These are phyloP conservation scores for Tieghemostelium lacteum DNA, from an alignment of 78 protist genomes.

Conservation along the genomic window DNA sequence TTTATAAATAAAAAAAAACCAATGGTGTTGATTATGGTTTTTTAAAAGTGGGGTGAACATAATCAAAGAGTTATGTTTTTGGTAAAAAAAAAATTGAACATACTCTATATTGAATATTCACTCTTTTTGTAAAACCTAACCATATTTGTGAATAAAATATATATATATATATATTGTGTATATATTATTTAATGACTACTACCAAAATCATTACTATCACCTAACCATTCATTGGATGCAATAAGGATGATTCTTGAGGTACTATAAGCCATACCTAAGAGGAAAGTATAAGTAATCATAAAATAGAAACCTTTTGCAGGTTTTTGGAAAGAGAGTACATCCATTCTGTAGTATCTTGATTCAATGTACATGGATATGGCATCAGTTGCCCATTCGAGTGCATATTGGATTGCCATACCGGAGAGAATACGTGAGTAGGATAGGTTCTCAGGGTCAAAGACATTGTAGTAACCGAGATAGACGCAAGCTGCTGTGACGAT, in stretches of 20 bases:
- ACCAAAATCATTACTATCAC: not conserved
- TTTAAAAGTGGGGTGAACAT: no score
- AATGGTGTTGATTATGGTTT: no score
- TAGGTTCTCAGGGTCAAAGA: not conserved
- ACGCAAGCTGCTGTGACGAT: constrained; percentile 41
- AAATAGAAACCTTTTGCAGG: constrained; percentile 47
- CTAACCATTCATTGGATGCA: constrained; percentile 28
- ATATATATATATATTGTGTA: no score
- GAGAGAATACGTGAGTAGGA: constrained; percentile 20
- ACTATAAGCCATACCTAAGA: constrained; percentile 60
- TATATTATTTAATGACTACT: no score
- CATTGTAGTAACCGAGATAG: constrained; percentile 44
- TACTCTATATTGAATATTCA: no score
- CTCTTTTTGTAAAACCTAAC: not conserved
- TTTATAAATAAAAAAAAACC: no score
- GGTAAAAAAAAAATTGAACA: no score
- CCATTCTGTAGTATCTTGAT: constrained; percentile 42
- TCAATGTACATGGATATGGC: constrained; percentile 34
- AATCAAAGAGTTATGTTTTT: no score
- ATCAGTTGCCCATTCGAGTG: constrained; percentile 65
- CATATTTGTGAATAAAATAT: not conserved
- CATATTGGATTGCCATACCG: constrained; percentile 68
- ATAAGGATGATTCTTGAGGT: constrained; percentile 54
- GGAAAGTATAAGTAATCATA: constrained; percentile 51
- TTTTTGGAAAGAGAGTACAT: constrained; percentile 14